Evolutionary conservation across 805 yeast species (phyloP).

Genomic region (Jamesozyma rosinii): DNA sequence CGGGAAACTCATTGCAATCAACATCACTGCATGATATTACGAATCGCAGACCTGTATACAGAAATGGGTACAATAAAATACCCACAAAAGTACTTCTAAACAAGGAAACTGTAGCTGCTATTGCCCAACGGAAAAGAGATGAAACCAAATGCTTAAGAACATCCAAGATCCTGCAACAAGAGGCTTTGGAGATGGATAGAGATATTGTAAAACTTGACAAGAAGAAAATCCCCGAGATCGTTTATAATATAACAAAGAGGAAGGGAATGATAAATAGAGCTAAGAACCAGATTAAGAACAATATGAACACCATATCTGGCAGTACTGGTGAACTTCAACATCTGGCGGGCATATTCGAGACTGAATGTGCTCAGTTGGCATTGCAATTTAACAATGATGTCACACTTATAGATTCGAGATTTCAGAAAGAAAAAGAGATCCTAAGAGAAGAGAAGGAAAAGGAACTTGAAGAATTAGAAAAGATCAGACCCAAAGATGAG

Average conservation of each 20-base stretch:
- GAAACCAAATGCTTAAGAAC: not conserved
- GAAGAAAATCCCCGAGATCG: conserved; percentile 20
- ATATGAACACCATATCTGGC: conserved; percentile 2
- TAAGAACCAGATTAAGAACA: conserved; percentile 12
- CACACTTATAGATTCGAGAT: not conserved
- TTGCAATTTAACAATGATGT: not conserved
- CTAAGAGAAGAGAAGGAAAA: conserved; percentile 10
- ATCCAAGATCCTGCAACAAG: conserved; percentile 1
- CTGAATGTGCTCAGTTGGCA: not conserved
- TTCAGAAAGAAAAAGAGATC: conserved; percentile 17
- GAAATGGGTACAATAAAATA: not conserved
- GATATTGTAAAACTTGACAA: conserved; percentile 5
- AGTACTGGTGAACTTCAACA: not conserved
- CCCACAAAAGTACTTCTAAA: not conserved
- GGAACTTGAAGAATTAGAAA: conserved; percentile 17
- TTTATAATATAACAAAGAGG: conserved; percentile 22
- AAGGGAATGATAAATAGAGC: conserved; percentile 15
- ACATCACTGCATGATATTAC: conserved; percentile 6
- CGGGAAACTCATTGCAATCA: not conserved
- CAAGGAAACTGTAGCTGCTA: conserved; percentile 3
- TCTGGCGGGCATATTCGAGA: not conserved
- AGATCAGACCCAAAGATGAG: conserved; percentile 19
- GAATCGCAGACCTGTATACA: not conserved
- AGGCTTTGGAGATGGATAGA: conserved; percentile 2
- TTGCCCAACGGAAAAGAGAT: conserved; percentile 5